Evolutionary conservation across 169 alveolate genomes (phyloP).

Genomic region (Plasmodium coatneyi): DNA sequence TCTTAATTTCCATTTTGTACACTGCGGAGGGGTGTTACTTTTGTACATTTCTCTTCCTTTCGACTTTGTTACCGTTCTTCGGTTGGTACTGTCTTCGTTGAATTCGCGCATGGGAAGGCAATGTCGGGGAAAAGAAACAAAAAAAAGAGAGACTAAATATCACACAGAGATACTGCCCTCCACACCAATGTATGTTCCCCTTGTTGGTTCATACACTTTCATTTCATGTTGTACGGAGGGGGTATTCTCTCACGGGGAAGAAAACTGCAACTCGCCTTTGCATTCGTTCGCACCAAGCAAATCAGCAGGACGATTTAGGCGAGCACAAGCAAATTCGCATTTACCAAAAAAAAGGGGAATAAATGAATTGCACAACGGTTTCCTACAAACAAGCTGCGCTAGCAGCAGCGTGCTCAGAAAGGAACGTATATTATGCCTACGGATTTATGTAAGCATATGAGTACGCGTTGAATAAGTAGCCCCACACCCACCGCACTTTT

Average conservation of each 20-base stretch:
- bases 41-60: not conserved
- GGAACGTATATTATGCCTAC: not conserved
- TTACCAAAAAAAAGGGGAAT: not conserved
- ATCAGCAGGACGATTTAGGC: not conserved
- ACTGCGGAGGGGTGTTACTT: not conserved
- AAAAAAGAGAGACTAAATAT: not conserved
- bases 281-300: not conserved
- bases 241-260: not conserved
- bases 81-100: not conserved
- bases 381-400: not conserved
- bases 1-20: constrained; percentile 39
- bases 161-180: not conserved
- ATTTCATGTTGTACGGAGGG: not conserved
- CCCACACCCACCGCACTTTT: not conserved
- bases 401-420: not conserved
- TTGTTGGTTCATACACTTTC: not conserved
- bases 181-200: not conserved
- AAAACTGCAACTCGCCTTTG: not conserved
- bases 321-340: not conserved
- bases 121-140: not conserved
- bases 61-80: not conserved
- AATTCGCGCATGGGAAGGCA: not conserved
- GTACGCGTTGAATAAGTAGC: not conserved
- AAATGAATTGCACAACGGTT: not conserved
- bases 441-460: not conserved